Base-by-base conservation (phyloP, 352 stramenopile species). In the Phytophthora hybrid region DNA sequence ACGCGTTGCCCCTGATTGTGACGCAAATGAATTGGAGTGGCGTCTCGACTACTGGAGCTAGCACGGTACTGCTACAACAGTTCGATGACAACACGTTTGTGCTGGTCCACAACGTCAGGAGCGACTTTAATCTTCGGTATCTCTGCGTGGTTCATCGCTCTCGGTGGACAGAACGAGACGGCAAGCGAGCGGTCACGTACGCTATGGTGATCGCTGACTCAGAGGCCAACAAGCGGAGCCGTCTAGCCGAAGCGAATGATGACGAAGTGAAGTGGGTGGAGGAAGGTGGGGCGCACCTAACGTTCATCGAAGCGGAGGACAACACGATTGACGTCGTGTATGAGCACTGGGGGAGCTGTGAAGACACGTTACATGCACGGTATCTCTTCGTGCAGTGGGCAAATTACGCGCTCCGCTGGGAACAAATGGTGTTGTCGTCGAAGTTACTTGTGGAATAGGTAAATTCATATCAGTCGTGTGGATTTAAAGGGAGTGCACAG, bases 301-400 rank as follows among this genome's bases (percentile, higher is more conserved):
- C 65, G 13, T 51, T 83, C 26, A 37, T 57, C 6, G 65, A 78
- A 26, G 62, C 72, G 13, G 69, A 80, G 19, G 56, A 63, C 32
- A 49, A 55, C 5, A 54, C 51, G 0, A 56, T 80, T 18, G 73
- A 82, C 5, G 65, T 78, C 5, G 47, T 76, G 19, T 81, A 77
- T 51, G 66, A 80, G 34, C 73, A 81, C 44, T 79, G 61, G 52
- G 54, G 64, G 11, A 49, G n/a, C 14, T 84, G 74, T 31, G 37
- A 82, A n/a, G 87, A 46, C 44, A 58, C 70, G 13, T 9, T 68
- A 41, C 79, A 87, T 31, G 80, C 82, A 13, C 69, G 78, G 47
- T 84, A 81, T 46, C 19, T 87, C 16, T 79, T 90, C 65, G 67
- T 88, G 31, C 80, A 90, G 32, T 85, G 74, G 55, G 72, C 78